Conservation (phyloP, 352 stramenopile genomes). For the Phytophthora vignae region DNA sequence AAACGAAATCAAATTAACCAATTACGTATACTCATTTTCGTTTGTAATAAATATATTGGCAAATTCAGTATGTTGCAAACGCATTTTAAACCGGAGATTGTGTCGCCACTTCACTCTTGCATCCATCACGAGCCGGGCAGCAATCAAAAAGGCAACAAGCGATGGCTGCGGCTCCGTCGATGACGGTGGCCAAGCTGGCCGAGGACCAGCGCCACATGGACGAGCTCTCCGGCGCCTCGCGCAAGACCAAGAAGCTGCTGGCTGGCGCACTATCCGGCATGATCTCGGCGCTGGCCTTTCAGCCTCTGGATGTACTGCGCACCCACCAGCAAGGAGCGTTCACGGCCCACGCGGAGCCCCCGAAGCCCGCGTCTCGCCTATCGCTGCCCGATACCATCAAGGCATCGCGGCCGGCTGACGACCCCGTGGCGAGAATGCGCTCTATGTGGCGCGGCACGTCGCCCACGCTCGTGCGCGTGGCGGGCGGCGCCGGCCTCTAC, state of each 20-base stretch:
- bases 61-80: too few species aligned
- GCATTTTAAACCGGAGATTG: too few species aligned
- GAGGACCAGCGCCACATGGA: slow-evolving; percentile 37
- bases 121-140: slow-evolving; percentile 1
- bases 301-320: slow-evolving; percentile 86
- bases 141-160: background rate
- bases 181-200: slow-evolving; percentile 35
- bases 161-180: slow-evolving; percentile 30
- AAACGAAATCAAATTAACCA: too few species aligned
- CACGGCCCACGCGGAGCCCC: slow-evolving; percentile 30
- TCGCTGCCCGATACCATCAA: slow-evolving; percentile 33
- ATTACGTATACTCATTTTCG: too few species aligned
- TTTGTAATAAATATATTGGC: too few species aligned
- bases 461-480: slow-evolving; percentile 82
- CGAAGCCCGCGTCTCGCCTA: slow-evolving; percentile 11
- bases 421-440: slow-evolving; percentile 48
- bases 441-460: slow-evolving; percentile 88
- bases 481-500: slow-evolving; percentile 85
- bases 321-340: slow-evolving; percentile 89
- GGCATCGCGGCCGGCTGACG: slow-evolving; percentile 19
- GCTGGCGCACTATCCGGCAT: slow-evolving; percentile 79
- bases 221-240: slow-evolving; percentile 38
- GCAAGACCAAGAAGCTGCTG: slow-evolving; percentile 79
- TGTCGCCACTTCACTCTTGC: background rate
- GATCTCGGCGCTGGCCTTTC: slow-evolving; percentile 84